phyloP scores from a whole-genome alignment of 2,329 filamentous ascomycete genomes.

The Mycogone perniciosa region DNA sequence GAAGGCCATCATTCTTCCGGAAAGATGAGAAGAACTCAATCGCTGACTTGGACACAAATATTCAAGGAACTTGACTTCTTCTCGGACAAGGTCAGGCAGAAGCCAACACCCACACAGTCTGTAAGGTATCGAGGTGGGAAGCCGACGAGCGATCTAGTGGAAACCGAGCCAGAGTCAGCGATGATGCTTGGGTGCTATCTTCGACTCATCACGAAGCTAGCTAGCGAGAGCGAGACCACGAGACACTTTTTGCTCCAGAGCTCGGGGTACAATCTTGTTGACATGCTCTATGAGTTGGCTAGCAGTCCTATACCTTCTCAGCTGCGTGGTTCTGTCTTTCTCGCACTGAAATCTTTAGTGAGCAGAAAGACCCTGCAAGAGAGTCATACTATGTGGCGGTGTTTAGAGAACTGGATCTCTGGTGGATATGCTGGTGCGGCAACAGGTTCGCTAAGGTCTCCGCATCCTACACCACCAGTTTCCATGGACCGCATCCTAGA shows the following conservation, averaged over 20 bases:
- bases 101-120: constrained; percentile 43
- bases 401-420: constrained; percentile 73
- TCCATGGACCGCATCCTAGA: constrained; percentile 62
- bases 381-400: constrained; percentile 70
- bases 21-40: constrained; percentile 75
- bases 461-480: constrained; percentile 28
- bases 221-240: constrained; percentile 64
- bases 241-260: constrained; percentile 66
- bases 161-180: constrained; percentile 83
- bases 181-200: constrained; percentile 96
- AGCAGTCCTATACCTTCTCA: constrained; percentile 69
- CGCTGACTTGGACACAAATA: constrained; percentile 88
- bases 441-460: constrained; percentile 24
- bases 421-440: constrained; percentile 45
- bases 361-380: constrained; percentile 63
- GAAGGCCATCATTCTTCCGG: constrained; percentile 68
- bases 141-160: constrained; percentile 59
- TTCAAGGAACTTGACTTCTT: constrained; percentile 86
- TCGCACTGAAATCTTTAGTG: constrained; percentile 68
- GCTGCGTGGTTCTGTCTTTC: constrained; percentile 77
- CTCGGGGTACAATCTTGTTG: constrained; percentile 60
- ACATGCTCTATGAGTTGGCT: constrained; percentile 71
- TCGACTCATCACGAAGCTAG: constrained; percentile 76
- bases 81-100: constrained; percentile 69
- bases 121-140: constrained; percentile 51